Evolutionary conservation across 2,329 filamentous ascomycete species (phyloP).

Genomic region (Metarhizium sp.): DNA sequence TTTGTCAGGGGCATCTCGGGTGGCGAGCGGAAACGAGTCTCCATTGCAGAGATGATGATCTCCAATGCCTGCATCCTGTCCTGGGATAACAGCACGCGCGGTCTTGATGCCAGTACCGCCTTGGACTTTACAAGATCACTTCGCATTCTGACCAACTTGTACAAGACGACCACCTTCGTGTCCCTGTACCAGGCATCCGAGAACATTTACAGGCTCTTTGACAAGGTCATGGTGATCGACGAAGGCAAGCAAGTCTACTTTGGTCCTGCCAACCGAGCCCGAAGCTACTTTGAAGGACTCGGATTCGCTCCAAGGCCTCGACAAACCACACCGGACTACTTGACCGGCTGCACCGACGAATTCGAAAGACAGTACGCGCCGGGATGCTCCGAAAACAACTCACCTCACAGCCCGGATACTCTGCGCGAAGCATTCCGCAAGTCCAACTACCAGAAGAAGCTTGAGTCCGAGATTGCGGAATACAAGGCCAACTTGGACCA

Average conservation of each 20-base stretch:
- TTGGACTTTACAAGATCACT: slow-evolving; percentile 61
- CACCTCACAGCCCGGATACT: slow-evolving; percentile 57
- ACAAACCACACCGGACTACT: slow-evolving; percentile 73
- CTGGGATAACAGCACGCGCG: slow-evolving; percentile 68
- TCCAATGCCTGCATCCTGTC: slow-evolving; percentile 62
- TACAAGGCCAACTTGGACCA: slow-evolving; percentile 58
- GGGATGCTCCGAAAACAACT: slow-evolving; percentile 55
- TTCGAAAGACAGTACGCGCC: slow-evolving; percentile 70
- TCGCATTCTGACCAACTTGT: slow-evolving; percentile 73
- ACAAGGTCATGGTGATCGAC: slow-evolving; percentile 78
- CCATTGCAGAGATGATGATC: slow-evolving; percentile 75
- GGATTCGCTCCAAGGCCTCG: slow-evolving; percentile 67
- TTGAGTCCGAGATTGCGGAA: slow-evolving; percentile 56
- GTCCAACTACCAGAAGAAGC: slow-evolving; percentile 46
- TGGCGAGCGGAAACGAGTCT: slow-evolving; percentile 71
- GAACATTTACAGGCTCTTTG: slow-evolving; percentile 69
- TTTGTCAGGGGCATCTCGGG: slow-evolving; percentile 75
- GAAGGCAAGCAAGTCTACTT: slow-evolving; percentile 69
- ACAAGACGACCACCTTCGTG: slow-evolving; percentile 76
- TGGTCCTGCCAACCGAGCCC: slow-evolving; percentile 57
- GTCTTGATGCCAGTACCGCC: slow-evolving; percentile 59
- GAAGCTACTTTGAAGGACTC: slow-evolving; percentile 65
- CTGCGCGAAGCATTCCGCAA: slow-evolving; percentile 61
- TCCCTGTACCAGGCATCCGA: slow-evolving; percentile 81
- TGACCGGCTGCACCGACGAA: slow-evolving; percentile 76